These are phyloP conservation scores for Talaromyces sp. DNA, from an alignment of 2,329 filamentous ascomycete genomes.

Conservation along the genomic window DNA sequence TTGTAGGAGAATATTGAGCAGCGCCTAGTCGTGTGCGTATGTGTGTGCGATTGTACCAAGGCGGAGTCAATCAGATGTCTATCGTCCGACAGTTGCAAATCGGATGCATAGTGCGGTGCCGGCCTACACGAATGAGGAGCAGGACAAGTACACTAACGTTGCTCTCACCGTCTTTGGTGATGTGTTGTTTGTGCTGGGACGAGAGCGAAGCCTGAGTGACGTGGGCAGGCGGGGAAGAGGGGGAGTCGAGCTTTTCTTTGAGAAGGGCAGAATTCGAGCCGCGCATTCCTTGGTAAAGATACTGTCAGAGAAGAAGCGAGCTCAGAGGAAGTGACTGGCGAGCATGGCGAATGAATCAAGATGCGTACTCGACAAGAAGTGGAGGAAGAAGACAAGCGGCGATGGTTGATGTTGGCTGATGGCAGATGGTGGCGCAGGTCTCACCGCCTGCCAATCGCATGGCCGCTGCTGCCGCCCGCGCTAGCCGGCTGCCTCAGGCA, in stretches of 20 bases:
- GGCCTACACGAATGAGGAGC: not conserved
- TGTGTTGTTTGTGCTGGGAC: not conserved
- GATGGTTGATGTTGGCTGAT: not conserved
- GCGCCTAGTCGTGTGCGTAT: not conserved
- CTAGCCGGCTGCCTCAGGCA: not conserved
- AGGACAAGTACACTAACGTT: not conserved
- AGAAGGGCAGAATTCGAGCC: not conserved
- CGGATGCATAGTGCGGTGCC: conserved; percentile 6
- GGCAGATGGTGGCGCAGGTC: not conserved
- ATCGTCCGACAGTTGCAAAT: not conserved
- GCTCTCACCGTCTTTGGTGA: not conserved
- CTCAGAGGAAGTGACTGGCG: not conserved
- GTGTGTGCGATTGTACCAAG: not conserved
- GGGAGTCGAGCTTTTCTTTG: not conserved
- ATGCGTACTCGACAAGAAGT: not conserved
- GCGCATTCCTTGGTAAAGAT: not conserved
- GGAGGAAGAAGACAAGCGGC: not conserved
- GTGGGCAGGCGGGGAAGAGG: conserved; percentile 9
- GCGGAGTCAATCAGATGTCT: not conserved
- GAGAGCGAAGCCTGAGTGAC: conserved; percentile 8
- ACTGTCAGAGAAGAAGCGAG: not conserved
- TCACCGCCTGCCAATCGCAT: conserved; percentile 8
- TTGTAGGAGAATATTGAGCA: not conserved
- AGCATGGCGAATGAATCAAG: not conserved
- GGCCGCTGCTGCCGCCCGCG: not conserved